Evolutionary conservation across 768 basidiomycete species (phyloP).

Genomic region (Omphalotus guepiniiformis): DNA sequence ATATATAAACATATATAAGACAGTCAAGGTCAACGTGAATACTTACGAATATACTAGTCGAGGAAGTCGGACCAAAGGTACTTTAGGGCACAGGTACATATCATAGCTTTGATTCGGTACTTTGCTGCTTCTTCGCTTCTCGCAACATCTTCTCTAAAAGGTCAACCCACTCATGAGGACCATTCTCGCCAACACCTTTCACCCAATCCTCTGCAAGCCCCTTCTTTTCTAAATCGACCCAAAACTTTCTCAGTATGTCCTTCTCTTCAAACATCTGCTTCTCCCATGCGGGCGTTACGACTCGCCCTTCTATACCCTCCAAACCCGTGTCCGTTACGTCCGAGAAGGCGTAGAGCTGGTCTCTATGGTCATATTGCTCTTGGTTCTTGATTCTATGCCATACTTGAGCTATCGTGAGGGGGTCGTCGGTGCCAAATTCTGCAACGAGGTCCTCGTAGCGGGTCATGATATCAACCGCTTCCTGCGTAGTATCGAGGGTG

Average conservation of each 20-base stretch:
- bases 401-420: constrained; percentile 39
- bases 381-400: constrained; percentile 51
- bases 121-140: not conserved
- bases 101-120: too few relatives aligned
- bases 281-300: constrained; percentile 52
- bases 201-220: constrained; percentile 62
- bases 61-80: too few relatives aligned
- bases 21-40: too few relatives aligned
- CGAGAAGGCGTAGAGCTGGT: constrained; percentile 49
- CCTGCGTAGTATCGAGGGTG: constrained; percentile 43
- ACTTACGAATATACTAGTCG: too few relatives aligned
- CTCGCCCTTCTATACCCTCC: constrained; percentile 14
- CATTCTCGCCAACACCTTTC: constrained; percentile 55
- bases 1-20: too few relatives aligned
- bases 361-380: constrained; percentile 69
- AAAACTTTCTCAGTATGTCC: constrained; percentile 43
- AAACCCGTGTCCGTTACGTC: constrained; percentile 23
- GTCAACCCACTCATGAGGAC: constrained; percentile 58
- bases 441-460: constrained; percentile 40
- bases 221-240: constrained; percentile 51
- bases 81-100: too few relatives aligned
- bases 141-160: constrained; percentile 30
- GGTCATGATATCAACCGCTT: constrained; percentile 43
- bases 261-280: constrained; percentile 50
- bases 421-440: constrained; percentile 24